These are phyloP conservation scores for Rhododendron ovatum DNA, from an alignment of 148 eudicot species.

Conservation along the genomic window DNA sequence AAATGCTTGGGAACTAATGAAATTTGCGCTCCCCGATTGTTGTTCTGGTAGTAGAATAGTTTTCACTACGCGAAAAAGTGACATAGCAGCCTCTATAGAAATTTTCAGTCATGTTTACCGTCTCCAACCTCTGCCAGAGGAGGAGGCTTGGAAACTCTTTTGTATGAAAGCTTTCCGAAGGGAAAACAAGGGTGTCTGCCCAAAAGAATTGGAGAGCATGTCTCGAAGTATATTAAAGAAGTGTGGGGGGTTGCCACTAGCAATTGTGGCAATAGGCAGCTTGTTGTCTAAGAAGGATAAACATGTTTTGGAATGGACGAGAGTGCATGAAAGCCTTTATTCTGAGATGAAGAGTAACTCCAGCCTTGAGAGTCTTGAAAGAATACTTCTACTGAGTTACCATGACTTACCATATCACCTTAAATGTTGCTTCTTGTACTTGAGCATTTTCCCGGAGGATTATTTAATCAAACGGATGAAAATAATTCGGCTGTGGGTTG, in stretches of 20 bases:
- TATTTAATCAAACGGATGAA: conserved; percentile 2
- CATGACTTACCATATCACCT: neutral
- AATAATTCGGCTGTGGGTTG: conserved; percentile 7
- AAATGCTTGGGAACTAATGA: neutral
- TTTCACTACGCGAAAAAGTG: neutral
- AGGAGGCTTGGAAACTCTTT: neutral
- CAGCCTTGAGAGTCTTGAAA: neutral
- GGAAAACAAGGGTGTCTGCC: conserved; percentile 1
- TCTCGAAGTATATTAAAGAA: conserved; percentile 4
- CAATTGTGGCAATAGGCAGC: conserved; percentile 7
- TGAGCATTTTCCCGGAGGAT: neutral
- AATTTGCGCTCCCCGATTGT: neutral
- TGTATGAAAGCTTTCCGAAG: conserved; percentile 7
- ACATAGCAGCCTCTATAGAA: neutral
- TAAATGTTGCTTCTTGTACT: neutral
- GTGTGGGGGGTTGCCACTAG: conserved; percentile 14
- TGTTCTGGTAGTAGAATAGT: neutral
- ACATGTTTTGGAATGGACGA: conserved; percentile 8
- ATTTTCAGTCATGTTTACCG: neutral
- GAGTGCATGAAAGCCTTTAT: conserved; percentile 7
- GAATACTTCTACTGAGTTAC: conserved; percentile 4
- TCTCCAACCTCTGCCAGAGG: conserved; percentile 7
- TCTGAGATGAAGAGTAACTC: conserved; percentile 6
- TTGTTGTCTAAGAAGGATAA: conserved; percentile 4
- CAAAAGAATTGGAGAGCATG: conserved; percentile 1